phyloP scores from a whole-genome alignment of 805 yeast genomes.

The Starmerella roubikii region DNA sequence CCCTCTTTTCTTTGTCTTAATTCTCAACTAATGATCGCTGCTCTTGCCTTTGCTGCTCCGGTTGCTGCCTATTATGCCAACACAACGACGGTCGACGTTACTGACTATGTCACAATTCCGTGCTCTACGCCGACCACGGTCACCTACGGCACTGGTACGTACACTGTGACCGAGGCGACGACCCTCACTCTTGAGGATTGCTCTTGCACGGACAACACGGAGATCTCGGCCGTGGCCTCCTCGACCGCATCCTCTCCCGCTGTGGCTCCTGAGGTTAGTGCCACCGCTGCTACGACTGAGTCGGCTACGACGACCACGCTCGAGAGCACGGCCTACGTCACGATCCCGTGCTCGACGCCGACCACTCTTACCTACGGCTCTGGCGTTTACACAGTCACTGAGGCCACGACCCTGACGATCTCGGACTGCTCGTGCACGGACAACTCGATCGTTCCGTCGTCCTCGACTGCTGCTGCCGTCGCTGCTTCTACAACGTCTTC shows the following conservation, averaged over 20 bases:
- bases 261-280: conserved; percentile 10
- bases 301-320: conserved; percentile 1
- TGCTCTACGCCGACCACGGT: conserved; percentile 21
- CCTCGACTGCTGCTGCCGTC: conserved; percentile 1
- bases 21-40: conserved; percentile 6
- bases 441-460: conserved; percentile 24
- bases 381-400: conserved; percentile 31
- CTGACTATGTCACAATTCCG: conserved; percentile 14
- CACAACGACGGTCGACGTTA: conserved; percentile 16
- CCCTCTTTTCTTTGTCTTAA: too few relatives aligned
- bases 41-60: conserved; percentile 45
- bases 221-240: neutral
- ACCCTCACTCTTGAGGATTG: conserved; percentile 42
- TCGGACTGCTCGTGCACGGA: conserved; percentile 52
- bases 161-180: conserved; percentile 35
- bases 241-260: conserved; percentile 6
- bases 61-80: conserved; percentile 15
- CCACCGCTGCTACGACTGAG: conserved; percentile 8
- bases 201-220: conserved; percentile 41
- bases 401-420: conserved; percentile 44
- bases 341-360: conserved; percentile 18
- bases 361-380: conserved; percentile 18
- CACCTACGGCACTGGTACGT: conserved; percentile 29
- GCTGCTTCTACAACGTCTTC: conserved; percentile 1
- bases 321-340: conserved; percentile 16